Evolutionary conservation across 1,284 basidiomycete genomes (phyloP).

Genomic region (Pseudozyma flocculosa): DNA sequence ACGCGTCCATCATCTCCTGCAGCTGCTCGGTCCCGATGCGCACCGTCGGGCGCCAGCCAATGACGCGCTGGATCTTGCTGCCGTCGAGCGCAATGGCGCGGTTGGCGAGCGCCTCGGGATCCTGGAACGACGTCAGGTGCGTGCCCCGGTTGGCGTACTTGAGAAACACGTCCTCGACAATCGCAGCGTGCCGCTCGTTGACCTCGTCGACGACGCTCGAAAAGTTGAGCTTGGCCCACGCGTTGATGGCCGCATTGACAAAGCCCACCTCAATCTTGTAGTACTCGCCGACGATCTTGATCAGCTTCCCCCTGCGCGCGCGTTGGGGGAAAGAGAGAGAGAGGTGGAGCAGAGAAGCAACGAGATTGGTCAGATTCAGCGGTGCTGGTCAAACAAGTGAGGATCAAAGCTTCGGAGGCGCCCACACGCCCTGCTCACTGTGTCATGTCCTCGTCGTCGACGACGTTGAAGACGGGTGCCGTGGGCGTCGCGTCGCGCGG

Average conservation of each 20-base stretch:
- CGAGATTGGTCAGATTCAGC: too few species aligned
- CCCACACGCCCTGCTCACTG: too few species aligned
- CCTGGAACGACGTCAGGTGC: conserved; percentile 13
- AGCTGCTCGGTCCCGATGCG: conserved; percentile 4
- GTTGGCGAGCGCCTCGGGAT: conserved; percentile 30
- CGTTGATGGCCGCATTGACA: conserved; percentile 32
- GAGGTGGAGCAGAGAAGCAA: not conserved
- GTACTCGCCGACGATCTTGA: conserved; percentile 19
- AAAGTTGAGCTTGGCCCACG: conserved; percentile 23
- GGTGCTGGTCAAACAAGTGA: too few species aligned
- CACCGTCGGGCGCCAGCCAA: conserved; percentile 27
- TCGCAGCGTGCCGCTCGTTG: conserved; percentile 38
- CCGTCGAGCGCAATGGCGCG: conserved; percentile 24
- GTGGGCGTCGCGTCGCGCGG: conserved; percentile 22
- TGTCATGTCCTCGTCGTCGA: conserved; percentile 36
- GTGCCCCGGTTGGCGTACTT: conserved; percentile 1
- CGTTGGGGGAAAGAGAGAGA: not conserved
- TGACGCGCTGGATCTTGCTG: conserved; percentile 19
- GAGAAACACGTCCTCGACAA: conserved; percentile 1
- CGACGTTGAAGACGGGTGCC: conserved; percentile 44
- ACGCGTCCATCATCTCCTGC: conserved; percentile 15
- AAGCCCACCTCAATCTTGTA: conserved; percentile 40
- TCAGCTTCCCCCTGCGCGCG: conserved; percentile 17
- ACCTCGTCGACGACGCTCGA: conserved; percentile 34
- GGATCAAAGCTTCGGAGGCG: too few species aligned